Conservation (phyloP, 208 protist species). For the Trypanosomatidae sp. region DNA sequence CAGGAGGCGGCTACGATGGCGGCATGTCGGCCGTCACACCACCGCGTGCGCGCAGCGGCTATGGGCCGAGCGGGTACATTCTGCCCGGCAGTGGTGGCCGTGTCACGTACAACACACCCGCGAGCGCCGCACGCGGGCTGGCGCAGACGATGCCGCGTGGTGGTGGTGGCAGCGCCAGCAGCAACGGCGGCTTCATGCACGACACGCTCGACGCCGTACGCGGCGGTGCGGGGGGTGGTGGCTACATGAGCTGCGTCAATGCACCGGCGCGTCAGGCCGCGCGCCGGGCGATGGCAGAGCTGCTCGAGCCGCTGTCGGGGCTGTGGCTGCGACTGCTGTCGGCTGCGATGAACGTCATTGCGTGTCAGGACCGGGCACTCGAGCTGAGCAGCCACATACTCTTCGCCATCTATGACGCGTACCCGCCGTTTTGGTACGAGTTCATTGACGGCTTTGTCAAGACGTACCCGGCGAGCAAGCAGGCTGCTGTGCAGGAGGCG, state of each 20-base stretch:
- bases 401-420: conserved; percentile 70
- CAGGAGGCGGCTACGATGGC: not conserved
- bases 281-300: conserved; percentile 25
- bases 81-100: too few relatives aligned
- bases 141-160: too few relatives aligned
- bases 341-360: conserved; percentile 73
- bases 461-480: conserved; percentile 49
- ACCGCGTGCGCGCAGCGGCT: conserved; percentile 28
- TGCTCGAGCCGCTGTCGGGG: conserved; percentile 46
- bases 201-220: conserved; percentile 4
- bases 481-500: conserved; percentile 41
- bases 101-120: too few relatives aligned
- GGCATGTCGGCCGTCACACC: conserved; percentile 24
- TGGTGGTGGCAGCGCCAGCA: conserved; percentile 20
- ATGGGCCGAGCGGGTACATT: conserved; percentile 14
- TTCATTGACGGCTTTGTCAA: conserved; percentile 59
- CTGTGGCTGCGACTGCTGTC: conserved; percentile 62
- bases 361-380: conserved; percentile 60
- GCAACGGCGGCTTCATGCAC: conserved; percentile 10
- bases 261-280: conserved; percentile 15
- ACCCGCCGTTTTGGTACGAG: conserved; percentile 70
- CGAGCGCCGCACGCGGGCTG: too few relatives aligned
- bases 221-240: conserved; percentile 4
- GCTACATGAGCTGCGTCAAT: not conserved
- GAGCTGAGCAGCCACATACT: conserved; percentile 53